Percentiles rank a stretch among this genome's conserved stretches.
phyloP scores from a whole-genome alignment of 305 asterid genomes.

The Withania somnifera region DNA sequence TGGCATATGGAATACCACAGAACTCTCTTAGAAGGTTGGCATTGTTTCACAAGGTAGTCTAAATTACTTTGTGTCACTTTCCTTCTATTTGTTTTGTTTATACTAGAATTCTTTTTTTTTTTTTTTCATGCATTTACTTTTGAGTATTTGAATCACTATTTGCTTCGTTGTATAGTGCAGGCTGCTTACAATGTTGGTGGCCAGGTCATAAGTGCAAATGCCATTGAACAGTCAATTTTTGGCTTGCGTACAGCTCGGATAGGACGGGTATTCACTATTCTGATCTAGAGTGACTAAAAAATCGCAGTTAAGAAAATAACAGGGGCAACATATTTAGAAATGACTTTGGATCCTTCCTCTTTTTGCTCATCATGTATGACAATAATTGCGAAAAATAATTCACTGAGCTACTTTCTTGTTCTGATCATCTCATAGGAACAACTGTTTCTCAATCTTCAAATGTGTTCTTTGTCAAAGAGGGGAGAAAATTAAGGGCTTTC shows the following conservation, averaged over 20 bases:
- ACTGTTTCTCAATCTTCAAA: not conserved
- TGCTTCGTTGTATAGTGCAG: slow-evolving; percentile 30
- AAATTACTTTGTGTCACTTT: not conserved
- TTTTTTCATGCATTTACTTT: not conserved
- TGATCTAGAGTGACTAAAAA: not conserved
- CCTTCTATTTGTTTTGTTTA: not conserved
- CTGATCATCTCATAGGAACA: not conserved
- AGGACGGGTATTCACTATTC: slow-evolving; percentile 32
- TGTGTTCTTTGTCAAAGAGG: not conserved
- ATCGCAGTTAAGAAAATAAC: not conserved
- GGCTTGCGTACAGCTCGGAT: slow-evolving; percentile 37
- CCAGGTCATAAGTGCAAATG: slow-evolving; percentile 33
- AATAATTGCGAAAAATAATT: not conserved
- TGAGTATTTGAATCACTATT: slow-evolving; percentile 7
- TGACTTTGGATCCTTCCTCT: not conserved
- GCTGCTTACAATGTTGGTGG: slow-evolving; percentile 56
- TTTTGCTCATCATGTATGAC: not conserved
- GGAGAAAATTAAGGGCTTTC: not conserved
- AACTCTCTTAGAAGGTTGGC: slow-evolving; percentile 58
- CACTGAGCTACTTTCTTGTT: not conserved
- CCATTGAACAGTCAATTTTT: slow-evolving; percentile 49
- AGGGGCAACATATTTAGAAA: not conserved
- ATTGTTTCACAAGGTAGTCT: slow-evolving; percentile 57
- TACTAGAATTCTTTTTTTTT: not conserved
- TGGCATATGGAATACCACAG: slow-evolving; percentile 56